Percentiles rank a stretch among this genome's conserved stretches.
Evolutionary conservation across 129 eudicot species (phyloP).

Genomic region (Heracleum sosnowskyi): DNA sequence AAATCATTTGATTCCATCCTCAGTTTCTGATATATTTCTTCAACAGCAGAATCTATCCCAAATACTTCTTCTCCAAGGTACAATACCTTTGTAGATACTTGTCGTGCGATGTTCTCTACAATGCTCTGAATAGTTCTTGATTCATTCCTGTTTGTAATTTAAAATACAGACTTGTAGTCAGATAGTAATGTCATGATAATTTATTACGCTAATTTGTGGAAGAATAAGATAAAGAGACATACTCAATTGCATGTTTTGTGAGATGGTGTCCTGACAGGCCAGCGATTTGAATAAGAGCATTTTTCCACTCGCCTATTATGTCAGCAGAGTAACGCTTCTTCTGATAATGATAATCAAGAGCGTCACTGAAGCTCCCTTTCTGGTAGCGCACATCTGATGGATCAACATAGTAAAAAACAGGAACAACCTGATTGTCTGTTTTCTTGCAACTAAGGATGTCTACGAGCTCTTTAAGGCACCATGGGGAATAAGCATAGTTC

Average conservation of each 20-base stretch:
- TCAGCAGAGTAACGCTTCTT: background rate
- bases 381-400: background rate
- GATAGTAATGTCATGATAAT: background rate
- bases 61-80: background rate
- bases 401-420: constrained; percentile 5
- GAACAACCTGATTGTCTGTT: background rate
- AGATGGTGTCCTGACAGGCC: constrained; percentile 4
- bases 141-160: background rate
- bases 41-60: background rate
- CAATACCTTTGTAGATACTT: background rate
- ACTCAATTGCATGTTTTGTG: background rate
- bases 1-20: background rate
- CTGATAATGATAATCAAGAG: constrained; percentile 4
- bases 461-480: constrained; percentile 19
- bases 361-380: constrained; percentile 8
- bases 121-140: background rate
- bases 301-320: constrained; percentile 11
- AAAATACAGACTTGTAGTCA: too few relatives aligned
- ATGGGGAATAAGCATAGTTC: constrained; percentile 12
- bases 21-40: background rate
- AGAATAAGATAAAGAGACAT: background rate
- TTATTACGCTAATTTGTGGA: too few relatives aligned
- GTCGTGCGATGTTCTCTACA: background rate
- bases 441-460: background rate
- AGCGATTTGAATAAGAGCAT: background rate